A percentile compares a stretch with the other conserved stretches of the same genome.
Evolutionary conservation across 75 land plant genomes (phyloP).

Genomic region (Cupressus sempervirens): DNA sequence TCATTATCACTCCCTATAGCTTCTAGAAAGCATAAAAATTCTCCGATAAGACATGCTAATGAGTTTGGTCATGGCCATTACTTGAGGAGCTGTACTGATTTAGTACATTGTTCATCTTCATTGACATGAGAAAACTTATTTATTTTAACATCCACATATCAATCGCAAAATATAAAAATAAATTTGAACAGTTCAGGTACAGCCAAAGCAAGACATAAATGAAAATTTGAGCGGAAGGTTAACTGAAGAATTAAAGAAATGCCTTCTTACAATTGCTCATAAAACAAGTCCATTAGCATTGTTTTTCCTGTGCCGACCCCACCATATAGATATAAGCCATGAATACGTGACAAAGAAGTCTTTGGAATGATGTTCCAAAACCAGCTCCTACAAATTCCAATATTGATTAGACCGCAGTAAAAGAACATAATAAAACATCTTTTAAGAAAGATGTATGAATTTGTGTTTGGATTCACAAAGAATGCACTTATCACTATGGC

Average conservation of each 20-base stretch:
- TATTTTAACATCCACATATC: not conserved
- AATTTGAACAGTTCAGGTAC: not conserved
- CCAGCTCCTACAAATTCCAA: constrained; percentile 54
- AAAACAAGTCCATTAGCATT: constrained; percentile 98
- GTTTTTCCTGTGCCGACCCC: constrained; percentile 99
- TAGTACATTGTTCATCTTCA: not conserved
- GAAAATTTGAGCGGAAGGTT: not conserved
- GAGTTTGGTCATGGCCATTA: not conserved
- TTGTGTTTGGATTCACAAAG: not conserved
- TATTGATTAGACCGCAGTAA: not conserved
- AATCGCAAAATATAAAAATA: not conserved
- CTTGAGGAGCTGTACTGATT: not conserved
- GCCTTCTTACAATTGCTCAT: constrained; percentile 73
- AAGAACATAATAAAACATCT: not conserved
- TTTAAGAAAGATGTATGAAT: not conserved
- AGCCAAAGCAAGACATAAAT: not conserved
- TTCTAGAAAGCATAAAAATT: not conserved
- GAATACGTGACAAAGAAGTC: constrained; percentile 52
- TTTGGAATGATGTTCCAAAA: constrained; percentile 66
- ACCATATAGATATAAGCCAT: constrained; percentile 91
- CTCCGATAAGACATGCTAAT: not conserved
- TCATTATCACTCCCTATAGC: not conserved
- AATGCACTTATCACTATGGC: not conserved
- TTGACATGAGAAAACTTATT: not conserved
- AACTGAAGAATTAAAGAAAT: not conserved